Evolutionary conservation across 2,329 filamentous ascomycete species (phyloP), one percentile per base, ranked within the genome.

Genomic region (Diaporthe velutina): DNA sequence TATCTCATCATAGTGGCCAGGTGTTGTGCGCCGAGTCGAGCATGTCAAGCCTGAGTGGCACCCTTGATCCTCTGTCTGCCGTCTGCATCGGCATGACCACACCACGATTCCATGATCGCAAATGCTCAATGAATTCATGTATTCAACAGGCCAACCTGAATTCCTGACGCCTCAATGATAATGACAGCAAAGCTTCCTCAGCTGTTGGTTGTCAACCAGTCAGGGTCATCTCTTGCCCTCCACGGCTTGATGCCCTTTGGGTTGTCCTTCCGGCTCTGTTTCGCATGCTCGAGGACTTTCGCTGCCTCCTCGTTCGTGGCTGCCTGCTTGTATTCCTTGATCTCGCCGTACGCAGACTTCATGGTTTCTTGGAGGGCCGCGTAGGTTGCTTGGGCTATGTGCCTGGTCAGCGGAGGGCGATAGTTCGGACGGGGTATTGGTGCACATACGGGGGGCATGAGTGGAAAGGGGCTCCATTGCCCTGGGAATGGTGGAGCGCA

Each of bases 221-320:
- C 85, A 3, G 91, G 90, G 73, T 92, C 86, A 48, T 93, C 89
- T 72, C 85, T 87, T 28, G 90, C 86, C 64, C 85, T 86, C 91
- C 91, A 93, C 2, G 88, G 86, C 77, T 86, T 89, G 77, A 93
- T 91, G 5, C 87, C 89, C 68, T 86, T 85, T 0, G 89, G 88
- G 57, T 91, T 88, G 52, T 88, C 86, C 71, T 87, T 83, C 25
- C 86, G 86, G 78, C 90, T 92, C 78, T 88, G 86, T 54, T 82
- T 84, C 2, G 87, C 89, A 73, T 88, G 86, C 15, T 88, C 85
- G 71, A 93, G 83, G 15, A 90, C 84, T 70, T 86, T 86, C 58
- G 84, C 85, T 75, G 83, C 88, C 58, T 86, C 84, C 6, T 88
- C 86, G 77, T 84, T 84, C 15, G 81, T 85, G 79, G 88, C 86